Conservation (phyloP, 345 rosid genomes). For the Crucihimalaya himalaica region DNA sequence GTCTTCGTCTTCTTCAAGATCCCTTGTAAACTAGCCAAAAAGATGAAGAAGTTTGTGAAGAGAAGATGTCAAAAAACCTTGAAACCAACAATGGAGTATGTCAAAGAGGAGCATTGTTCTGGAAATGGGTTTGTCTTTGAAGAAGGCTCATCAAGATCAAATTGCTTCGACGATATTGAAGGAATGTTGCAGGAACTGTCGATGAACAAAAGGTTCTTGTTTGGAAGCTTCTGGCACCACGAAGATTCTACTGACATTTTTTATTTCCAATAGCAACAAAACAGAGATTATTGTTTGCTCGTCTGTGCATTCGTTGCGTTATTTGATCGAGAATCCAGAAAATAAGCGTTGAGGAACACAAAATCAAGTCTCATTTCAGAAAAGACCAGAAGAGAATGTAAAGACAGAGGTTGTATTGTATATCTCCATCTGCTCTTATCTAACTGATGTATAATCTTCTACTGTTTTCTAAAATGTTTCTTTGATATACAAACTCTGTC, state of each 20-base stretch:
- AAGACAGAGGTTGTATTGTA: slow-evolving; percentile 10
- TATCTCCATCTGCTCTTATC: slow-evolving; percentile 1
- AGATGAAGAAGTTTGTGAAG: slow-evolving; percentile 53
- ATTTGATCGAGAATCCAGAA: slow-evolving; percentile 9
- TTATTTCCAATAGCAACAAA: slow-evolving; percentile 8
- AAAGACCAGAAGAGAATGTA: neutral
- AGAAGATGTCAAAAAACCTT: slow-evolving; percentile 28
- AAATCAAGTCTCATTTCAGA: neutral
- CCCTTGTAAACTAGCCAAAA: slow-evolving; percentile 53
- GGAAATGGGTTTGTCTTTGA: neutral
- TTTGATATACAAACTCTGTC: slow-evolving; percentile 1
- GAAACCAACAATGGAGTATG: slow-evolving; percentile 20
- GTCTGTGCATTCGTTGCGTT: neutral
- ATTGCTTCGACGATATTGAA: slow-evolving; percentile 59
- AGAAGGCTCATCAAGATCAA: slow-evolving; percentile 22
- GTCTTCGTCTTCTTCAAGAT: slow-evolving; percentile 54
- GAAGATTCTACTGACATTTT: slow-evolving; percentile 24
- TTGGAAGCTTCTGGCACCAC: slow-evolving; percentile 90
- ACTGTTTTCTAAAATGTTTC: slow-evolving; percentile 7
- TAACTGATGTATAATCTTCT: slow-evolving; percentile 20
- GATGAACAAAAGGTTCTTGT: slow-evolving; percentile 60
- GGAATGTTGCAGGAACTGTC: slow-evolving; percentile 56
- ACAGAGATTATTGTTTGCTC: neutral
- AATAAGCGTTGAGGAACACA: neutral
- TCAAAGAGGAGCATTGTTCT: slow-evolving; percentile 23